Evolutionary conservation across 768 basidiomycete genomes (phyloP).

Genomic region (Russula emetica): DNA sequence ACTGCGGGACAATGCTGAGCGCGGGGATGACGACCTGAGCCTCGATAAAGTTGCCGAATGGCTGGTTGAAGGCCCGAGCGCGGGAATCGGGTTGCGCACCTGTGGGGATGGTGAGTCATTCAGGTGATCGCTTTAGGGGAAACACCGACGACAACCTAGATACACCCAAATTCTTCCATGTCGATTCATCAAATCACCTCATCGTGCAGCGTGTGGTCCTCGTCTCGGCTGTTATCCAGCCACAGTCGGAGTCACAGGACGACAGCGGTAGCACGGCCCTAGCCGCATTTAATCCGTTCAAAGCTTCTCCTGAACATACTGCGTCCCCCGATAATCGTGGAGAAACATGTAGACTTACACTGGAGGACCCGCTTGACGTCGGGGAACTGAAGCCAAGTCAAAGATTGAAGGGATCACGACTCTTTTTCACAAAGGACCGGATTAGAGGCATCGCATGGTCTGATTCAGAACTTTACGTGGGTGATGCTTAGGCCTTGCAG

Average conservation of each 20-base stretch:
- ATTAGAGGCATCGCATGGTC: conserved; percentile 30
- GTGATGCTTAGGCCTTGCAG: background rate
- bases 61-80: conserved; percentile 21
- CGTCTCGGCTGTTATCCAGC: conserved; percentile 19
- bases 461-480: conserved; percentile 28
- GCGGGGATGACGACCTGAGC: conserved; percentile 11
- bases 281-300: conserved; percentile 64
- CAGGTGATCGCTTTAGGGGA: background rate
- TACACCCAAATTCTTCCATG: conserved; percentile 39
- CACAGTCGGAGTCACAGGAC: conserved; percentile 32
- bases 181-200: conserved; percentile 45
- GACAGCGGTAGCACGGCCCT: conserved; percentile 35
- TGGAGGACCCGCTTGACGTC: conserved; percentile 36
- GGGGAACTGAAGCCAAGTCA: conserved; percentile 36
- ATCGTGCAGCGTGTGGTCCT: conserved; percentile 34
- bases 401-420: conserved; percentile 32
- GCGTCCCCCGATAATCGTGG: conserved; percentile 29
- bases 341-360: conserved; percentile 32
- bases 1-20: conserved; percentile 13
- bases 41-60: conserved; percentile 23
- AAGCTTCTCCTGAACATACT: conserved; percentile 51
- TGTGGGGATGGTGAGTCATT: conserved; percentile 15
- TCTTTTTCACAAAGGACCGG: conserved; percentile 35
- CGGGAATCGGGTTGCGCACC: conserved; percentile 16
- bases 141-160: conserved; percentile 31